phyloP scores from a whole-genome alignment of 352 stramenopile genomes.

The Globisporangium apiculatum region DNA sequence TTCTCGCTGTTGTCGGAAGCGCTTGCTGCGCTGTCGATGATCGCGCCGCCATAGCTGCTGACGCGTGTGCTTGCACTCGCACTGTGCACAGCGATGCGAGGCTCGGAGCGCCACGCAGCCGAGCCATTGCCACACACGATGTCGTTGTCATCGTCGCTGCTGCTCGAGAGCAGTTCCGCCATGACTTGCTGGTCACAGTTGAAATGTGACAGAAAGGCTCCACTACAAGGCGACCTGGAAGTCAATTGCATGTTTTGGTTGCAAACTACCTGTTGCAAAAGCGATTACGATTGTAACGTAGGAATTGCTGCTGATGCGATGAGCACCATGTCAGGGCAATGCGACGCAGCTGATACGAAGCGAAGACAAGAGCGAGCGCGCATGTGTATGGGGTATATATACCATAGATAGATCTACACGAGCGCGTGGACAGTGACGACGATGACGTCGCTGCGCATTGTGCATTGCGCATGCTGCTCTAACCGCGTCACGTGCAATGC shows the following conservation, averaged over 20 bases:
- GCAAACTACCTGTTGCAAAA: too few relatives aligned
- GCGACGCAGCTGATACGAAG: too few relatives aligned
- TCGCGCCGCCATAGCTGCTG: neutral
- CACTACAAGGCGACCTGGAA: conserved; percentile 4
- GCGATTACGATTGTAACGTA: too few relatives aligned
- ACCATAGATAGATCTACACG: conserved; percentile 22
- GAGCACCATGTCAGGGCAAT: too few relatives aligned
- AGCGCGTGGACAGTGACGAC: conserved; percentile 3
- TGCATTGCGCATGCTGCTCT: neutral
- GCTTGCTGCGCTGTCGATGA: neutral
- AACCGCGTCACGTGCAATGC: neutral
- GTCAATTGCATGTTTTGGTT: conserved; percentile 3
- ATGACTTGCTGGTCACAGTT: conserved; percentile 13
- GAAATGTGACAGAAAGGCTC: too few relatives aligned
- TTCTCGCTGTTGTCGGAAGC: conserved; percentile 1
- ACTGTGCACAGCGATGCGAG: neutral
- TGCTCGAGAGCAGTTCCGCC: conserved; percentile 65
- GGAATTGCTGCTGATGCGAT: too few relatives aligned
- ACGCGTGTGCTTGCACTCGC: neutral
- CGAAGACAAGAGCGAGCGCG: neutral
- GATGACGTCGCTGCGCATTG: neutral
- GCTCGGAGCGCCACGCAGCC: conserved; percentile 1
- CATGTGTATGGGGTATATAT: conserved; percentile 12
- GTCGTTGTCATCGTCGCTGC: conserved; percentile 29
- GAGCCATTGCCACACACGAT: conserved; percentile 2